Evolutionary conservation across 2,329 filamentous ascomycete species (phyloP).

Genomic region (Penicillium glabrum): DNA sequence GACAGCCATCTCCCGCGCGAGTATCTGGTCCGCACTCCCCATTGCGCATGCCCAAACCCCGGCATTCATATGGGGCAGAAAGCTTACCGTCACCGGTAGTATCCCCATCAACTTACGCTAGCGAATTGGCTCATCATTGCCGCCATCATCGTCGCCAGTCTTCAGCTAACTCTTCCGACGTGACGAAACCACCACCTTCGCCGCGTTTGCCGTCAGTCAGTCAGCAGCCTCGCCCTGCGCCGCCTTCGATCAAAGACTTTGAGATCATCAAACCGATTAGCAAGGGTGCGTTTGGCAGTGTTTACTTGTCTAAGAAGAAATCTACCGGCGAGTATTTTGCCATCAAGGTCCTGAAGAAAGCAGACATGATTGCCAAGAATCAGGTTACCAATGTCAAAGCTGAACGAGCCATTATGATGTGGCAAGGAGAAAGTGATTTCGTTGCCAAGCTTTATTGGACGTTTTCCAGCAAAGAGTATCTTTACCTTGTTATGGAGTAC

Average conservation of each 20-base stretch:
- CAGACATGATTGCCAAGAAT: slow-evolving; percentile 99
- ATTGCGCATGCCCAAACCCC: slow-evolving; percentile 79
- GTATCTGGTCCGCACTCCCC: slow-evolving; percentile 76
- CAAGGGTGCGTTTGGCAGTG: slow-evolving; percentile 96
- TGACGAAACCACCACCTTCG: slow-evolving; percentile 69
- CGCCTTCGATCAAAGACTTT: slow-evolving; percentile 97
- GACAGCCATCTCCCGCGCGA: slow-evolving; percentile 86
- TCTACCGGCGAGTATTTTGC: slow-evolving; percentile 97
- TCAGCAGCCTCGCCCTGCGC: slow-evolving; percentile 82
- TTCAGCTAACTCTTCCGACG: slow-evolving; percentile 78
- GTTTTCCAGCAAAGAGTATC: slow-evolving; percentile 97
- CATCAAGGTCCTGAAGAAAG: slow-evolving; percentile 97
- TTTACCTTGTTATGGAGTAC: slow-evolving; percentile 99
- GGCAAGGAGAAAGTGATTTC: slow-evolving; percentile 98
- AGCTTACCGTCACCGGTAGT: slow-evolving; percentile 77
- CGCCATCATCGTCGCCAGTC: slow-evolving; percentile 85
- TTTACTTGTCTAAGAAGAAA: slow-evolving; percentile 98
- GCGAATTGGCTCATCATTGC: slow-evolving; percentile 62
- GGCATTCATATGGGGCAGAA: slow-evolving; percentile 57
- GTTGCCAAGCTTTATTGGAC: slow-evolving; percentile 99
- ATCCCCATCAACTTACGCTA: slow-evolving; percentile 80
- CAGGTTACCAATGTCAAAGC: slow-evolving; percentile 99
- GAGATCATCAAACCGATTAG: slow-evolving; percentile 99
- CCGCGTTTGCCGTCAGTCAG: slow-evolving; percentile 76
- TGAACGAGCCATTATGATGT: slow-evolving; percentile 99